These are phyloP conservation scores for Ophiostoma triangulosporum DNA, from an alignment of 2,329 filamentous ascomycete genomes.

Conservation along the genomic window DNA sequence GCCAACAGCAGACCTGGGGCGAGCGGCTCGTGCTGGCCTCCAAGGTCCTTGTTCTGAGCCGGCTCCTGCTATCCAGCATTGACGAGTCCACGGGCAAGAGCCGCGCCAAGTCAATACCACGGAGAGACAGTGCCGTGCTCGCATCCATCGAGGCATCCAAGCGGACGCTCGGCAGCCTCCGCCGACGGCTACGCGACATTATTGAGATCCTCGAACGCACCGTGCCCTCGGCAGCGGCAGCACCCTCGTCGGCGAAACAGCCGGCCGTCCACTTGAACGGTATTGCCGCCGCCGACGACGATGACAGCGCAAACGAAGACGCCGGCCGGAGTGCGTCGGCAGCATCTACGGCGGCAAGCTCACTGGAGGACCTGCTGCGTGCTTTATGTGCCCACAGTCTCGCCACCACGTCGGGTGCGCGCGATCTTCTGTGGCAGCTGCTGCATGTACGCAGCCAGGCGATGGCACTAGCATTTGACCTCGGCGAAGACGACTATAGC, in stretches of 20 bases:
- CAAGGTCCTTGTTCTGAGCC: conserved; percentile 62
- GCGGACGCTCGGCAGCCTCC: conserved; percentile 48
- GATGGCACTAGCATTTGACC: conserved; percentile 48
- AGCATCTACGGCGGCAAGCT: neutral
- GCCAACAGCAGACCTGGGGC: conserved; percentile 22
- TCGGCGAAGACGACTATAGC: conserved; percentile 24
- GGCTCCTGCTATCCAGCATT: conserved; percentile 63
- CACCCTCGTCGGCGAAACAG: neutral
- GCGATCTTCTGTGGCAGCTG: conserved; percentile 68
- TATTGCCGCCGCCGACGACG: neutral
- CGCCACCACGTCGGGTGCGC: conserved; percentile 63
- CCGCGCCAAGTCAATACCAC: neutral
- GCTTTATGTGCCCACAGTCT: conserved; percentile 73
- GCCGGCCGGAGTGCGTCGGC: neutral
- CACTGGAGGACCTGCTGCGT: conserved; percentile 46
- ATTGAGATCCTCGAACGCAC: conserved; percentile 38
- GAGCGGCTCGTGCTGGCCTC: conserved; percentile 44
- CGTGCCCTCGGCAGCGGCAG: neutral
- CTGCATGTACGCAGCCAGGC: conserved; percentile 57
- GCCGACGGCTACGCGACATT: conserved; percentile 50
- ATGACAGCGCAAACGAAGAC: neutral
- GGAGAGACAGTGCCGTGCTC: conserved; percentile 20
- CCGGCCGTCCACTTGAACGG: neutral
- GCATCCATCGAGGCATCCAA: conserved; percentile 44
- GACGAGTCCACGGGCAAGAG: conserved; percentile 21